Percentiles rank a stretch among this genome's conserved stretches.
These are phyloP conservation scores for Castanea mollissima DNA, from an alignment of 306 rosid genomes.

Conservation along the genomic window DNA sequence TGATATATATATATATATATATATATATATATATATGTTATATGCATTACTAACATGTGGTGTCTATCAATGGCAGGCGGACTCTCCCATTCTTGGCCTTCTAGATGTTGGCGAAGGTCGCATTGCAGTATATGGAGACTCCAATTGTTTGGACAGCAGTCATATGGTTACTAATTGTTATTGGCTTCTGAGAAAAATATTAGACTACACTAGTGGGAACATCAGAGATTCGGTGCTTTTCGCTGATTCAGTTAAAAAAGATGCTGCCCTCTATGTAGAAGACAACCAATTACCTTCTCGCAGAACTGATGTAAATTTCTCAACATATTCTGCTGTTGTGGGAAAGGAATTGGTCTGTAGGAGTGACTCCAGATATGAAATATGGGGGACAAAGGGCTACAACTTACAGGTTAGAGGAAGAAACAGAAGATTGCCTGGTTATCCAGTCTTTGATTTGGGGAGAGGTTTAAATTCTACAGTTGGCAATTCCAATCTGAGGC, in stretches of 20 bases:
- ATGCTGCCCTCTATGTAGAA: conserved; percentile 50
- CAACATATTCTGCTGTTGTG: conserved; percentile 66
- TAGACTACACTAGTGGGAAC: conserved; percentile 71
- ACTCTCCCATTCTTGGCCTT: conserved; percentile 91
- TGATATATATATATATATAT: neutral
- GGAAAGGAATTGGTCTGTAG: conserved; percentile 80
- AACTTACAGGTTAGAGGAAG: conserved; percentile 74
- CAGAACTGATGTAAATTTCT: conserved; percentile 87
- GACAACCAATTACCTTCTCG: conserved; percentile 85
- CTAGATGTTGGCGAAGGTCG: conserved; percentile 63
- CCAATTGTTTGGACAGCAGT: conserved; percentile 95
- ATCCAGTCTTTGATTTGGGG: conserved; percentile 62
- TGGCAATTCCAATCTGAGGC: conserved; percentile 30
- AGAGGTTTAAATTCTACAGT: conserved; percentile 57
- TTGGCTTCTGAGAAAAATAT: conserved; percentile 72
- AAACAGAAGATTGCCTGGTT: conserved; percentile 84
- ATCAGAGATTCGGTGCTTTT: conserved; percentile 77
- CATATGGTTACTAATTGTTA: conserved; percentile 97
- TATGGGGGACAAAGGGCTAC: conserved; percentile 91
- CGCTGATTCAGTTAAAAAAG: conserved; percentile 59
- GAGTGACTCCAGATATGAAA: conserved; percentile 75
- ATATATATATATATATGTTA: neutral
- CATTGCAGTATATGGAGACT: conserved; percentile 88
- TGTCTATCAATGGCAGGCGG: conserved; percentile 63
- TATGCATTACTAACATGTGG: neutral